A percentile compares a stretch with the other conserved stretches of the same genome.
These are phyloP conservation scores for Isoetes taiwanensis DNA, from an alignment of 75 land plant genomes.

Conservation along the genomic window DNA sequence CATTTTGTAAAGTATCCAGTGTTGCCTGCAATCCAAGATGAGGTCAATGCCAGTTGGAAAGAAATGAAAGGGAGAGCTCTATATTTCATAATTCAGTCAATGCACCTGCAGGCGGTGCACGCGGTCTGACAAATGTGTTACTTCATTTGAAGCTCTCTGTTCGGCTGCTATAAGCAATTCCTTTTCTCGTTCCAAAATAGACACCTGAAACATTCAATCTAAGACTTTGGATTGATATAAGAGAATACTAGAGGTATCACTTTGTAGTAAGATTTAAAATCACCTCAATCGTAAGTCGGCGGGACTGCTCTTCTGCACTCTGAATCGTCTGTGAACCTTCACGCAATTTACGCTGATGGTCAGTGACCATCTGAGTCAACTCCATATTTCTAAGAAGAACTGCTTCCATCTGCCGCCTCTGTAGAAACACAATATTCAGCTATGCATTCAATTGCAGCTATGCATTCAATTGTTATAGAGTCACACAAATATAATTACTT, in stretches of 20 bases:
- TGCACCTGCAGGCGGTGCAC: slow-evolving; percentile 69
- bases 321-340: slow-evolving; percentile 53
- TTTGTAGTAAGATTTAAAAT: not conserved
- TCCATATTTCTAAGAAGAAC: slow-evolving; percentile 67
- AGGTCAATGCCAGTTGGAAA: no score
- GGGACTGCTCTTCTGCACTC: slow-evolving; percentile 51
- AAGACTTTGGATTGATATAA: not conserved
- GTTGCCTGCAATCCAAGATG: slow-evolving; percentile 49
- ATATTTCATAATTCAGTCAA: not conserved
- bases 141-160: slow-evolving; percentile 67
- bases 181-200: slow-evolving; percentile 59
- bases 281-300: slow-evolving; percentile 75
- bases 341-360: slow-evolving; percentile 55
- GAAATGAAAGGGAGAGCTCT: no score
- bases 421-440: no score
- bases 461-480: no score
- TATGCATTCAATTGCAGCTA: no score
- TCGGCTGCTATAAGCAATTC: slow-evolving; percentile 57
- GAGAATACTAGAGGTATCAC: not conserved
- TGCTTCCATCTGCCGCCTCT: slow-evolving; percentile 55
- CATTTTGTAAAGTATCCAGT: slow-evolving; percentile 56
- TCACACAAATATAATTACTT: no score
- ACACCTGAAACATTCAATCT: slow-evolving; percentile 28
- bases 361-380: slow-evolving; percentile 57
- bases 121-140: slow-evolving; percentile 54